Base-by-base conservation (phyloP, 768 basidiomycete genomes). In the Mrakia frigida region DNA sequence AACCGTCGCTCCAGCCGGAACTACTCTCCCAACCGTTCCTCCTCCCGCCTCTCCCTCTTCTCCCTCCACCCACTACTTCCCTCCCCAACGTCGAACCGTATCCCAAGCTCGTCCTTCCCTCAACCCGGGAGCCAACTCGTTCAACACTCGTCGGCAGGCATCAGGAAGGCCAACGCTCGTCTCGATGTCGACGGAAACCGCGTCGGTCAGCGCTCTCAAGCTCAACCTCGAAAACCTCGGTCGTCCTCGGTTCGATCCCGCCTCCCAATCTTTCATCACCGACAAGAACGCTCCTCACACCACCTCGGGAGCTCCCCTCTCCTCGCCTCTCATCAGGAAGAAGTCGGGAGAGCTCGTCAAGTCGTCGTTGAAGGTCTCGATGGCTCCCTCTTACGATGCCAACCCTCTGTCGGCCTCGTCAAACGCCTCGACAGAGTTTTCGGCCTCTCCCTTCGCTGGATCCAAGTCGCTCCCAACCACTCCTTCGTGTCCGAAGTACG, bases 341-440 rank as follows among this genome's bases (percentile, higher is more conserved):
- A 98, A 97, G 84, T 93, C 92, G 23, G 95, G 96, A 53, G 92
- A 97, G 84, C 89, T 92, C 11, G 89, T 98, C 81, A 95, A 94
- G 83, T 90, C 94, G 6, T 94, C 94, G 2, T 87, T 98, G 79
- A 98, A 97, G 85, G 85, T 53, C 70, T 71, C 74, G 65, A 35
- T 60, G 10, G 72, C 75, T 31, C 70, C 75, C n/a, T 65, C 75
- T 7, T 72, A 77, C 59, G 71, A 77, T 9, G 16, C 75, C 61
- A 75, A 70, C 56, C 74, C 74, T 9, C 74, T 75, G 31, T 75
- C 71, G 46, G 70, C 75, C 11, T 70, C 75, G 60, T 52, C 46
- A 23, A 65, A 70, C 28, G 65, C 86, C 87, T 60, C 85, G 84
- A 71, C 82, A 85, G 60, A 84, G 84, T 80, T 82, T 83, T 74